A percentile compares a stretch with the other conserved stretches of the same genome.
phyloP scores from a whole-genome alignment of 768 basidiomycete species.

The Suillus ampliporus region DNA sequence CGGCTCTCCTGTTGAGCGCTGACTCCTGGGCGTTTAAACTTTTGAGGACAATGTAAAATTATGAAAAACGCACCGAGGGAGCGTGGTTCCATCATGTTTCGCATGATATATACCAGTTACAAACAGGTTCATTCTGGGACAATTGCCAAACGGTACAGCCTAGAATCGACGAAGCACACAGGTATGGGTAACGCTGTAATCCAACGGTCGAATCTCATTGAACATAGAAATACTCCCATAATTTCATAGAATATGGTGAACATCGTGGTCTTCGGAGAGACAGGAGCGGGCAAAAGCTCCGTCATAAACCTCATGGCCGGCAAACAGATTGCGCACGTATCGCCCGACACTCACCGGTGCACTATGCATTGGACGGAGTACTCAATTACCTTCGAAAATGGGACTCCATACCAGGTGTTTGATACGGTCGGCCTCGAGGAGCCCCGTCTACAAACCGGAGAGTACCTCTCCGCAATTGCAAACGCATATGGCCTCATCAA shows the following conservation, averaged over 20 bases:
- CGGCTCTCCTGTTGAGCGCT: not conserved
- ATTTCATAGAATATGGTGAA: slow-evolving; percentile 28
- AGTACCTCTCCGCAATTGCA: slow-evolving; percentile 35
- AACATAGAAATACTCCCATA: not conserved
- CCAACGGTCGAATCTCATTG: not conserved
- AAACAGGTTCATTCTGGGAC: not conserved
- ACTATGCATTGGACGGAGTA: slow-evolving; percentile 43
- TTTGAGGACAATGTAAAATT: not conserved
- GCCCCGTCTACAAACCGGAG: slow-evolving; percentile 30
- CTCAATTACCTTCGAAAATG: slow-evolving; percentile 23
- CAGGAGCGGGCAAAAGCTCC: slow-evolving; percentile 43
- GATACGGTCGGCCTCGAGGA: slow-evolving; percentile 46
- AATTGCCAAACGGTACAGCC: not conserved
- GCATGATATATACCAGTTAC: not conserved
- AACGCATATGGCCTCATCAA: slow-evolving; percentile 41
- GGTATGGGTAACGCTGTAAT: not conserved
- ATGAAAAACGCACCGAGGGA: not conserved
- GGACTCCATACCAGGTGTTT: slow-evolving; percentile 30
- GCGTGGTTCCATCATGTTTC: not conserved
- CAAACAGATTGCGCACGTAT: slow-evolving; percentile 25
- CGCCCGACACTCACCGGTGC: slow-evolving; percentile 39
- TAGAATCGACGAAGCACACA: not conserved
- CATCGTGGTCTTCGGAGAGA: slow-evolving; percentile 51
- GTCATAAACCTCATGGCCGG: slow-evolving; percentile 41
- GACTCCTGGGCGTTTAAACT: not conserved